Conservation (phyloP, 2,329 filamentous ascomycete genomes). For the Xylaria sp. region DNA sequence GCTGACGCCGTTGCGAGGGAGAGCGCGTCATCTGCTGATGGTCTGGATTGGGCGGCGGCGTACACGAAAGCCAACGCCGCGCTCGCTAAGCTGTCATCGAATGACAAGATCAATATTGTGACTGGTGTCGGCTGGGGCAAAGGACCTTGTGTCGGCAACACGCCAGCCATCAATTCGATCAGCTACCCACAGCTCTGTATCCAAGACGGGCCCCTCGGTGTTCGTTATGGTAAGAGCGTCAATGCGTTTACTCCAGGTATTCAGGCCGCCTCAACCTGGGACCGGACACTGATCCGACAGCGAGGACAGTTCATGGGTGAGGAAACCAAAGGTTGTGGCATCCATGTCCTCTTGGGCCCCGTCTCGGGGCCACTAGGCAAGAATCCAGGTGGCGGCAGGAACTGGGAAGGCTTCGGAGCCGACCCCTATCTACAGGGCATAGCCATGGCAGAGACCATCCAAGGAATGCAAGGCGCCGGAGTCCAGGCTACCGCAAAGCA, state of each 20-base stretch:
- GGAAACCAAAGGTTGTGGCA: conserved; percentile 75
- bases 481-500: conserved; percentile 67
- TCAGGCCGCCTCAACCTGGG: conserved; percentile 83
- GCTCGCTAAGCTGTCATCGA: conserved; percentile 74
- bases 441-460: conserved; percentile 69
- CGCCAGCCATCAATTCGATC: conserved; percentile 62
- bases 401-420: conserved; percentile 85
- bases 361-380: conserved; percentile 80
- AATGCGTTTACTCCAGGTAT: conserved; percentile 85
- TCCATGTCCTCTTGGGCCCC: conserved; percentile 80
- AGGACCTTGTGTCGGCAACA: conserved; percentile 74
- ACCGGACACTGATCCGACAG: conserved; percentile 75
- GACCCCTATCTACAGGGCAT: conserved; percentile 79
- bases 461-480: conserved; percentile 63
- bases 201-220: conserved; percentile 81
- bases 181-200: conserved; percentile 79
- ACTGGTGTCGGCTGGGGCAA: conserved; percentile 81
- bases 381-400: conserved; percentile 76
- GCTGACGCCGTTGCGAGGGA: conserved; percentile 12
- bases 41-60: conserved; percentile 68
- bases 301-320: conserved; percentile 74
- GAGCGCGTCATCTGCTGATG: conserved; percentile 18
- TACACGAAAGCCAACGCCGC: conserved; percentile 75
- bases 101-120: conserved; percentile 83
- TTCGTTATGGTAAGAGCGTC: conserved; percentile 75